Evolutionary conservation across 2,329 filamentous ascomycete species (phyloP).

Genomic region (Sphaerostilbella broomeana): DNA sequence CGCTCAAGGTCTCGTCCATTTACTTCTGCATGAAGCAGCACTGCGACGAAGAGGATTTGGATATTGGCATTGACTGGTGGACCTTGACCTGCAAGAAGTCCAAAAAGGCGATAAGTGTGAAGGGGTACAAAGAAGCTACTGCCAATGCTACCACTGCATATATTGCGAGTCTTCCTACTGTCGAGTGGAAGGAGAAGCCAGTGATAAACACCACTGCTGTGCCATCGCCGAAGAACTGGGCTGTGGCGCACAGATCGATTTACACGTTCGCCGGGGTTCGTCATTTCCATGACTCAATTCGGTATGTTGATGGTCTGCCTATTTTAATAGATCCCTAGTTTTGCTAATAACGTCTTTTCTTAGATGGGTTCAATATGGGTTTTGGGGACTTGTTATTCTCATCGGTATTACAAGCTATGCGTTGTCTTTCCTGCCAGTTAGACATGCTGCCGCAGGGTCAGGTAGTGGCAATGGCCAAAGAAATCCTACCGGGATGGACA

Average conservation of each 20-base stretch:
- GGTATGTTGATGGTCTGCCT: too few species aligned
- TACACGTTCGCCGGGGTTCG: conserved; percentile 1
- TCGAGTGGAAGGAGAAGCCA: conserved; percentile 11
- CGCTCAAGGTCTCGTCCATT: conserved; percentile 15
- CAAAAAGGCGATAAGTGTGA: conserved; percentile 12
- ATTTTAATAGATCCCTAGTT: too few species aligned
- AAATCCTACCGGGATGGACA: neutral
- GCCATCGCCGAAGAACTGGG: conserved; percentile 13
- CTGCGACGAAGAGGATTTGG: conserved; percentile 13
- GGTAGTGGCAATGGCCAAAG: conserved; percentile 2
- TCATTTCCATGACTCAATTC: too few species aligned
- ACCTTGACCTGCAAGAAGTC: conserved; percentile 16
- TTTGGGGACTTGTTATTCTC: conserved; percentile 14
- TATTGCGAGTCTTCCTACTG: conserved; percentile 12
- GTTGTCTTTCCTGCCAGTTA: conserved; percentile 8
- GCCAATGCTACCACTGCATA: conserved; percentile 14
- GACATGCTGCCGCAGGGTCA: conserved; percentile 4
- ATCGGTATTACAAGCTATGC: conserved; percentile 11
- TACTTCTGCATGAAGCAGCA: conserved; percentile 15
- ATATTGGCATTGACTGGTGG: conserved; percentile 16
- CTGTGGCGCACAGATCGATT: conserved; percentile 6
- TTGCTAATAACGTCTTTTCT: neutral
- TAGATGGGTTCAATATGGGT: conserved; percentile 15
- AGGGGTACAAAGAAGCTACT: conserved; percentile 9
- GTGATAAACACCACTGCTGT: conserved; percentile 7